These are phyloP conservation scores for Suaeda aralocaspica DNA, from an alignment of 148 eudicot species.

Conservation along the genomic window DNA sequence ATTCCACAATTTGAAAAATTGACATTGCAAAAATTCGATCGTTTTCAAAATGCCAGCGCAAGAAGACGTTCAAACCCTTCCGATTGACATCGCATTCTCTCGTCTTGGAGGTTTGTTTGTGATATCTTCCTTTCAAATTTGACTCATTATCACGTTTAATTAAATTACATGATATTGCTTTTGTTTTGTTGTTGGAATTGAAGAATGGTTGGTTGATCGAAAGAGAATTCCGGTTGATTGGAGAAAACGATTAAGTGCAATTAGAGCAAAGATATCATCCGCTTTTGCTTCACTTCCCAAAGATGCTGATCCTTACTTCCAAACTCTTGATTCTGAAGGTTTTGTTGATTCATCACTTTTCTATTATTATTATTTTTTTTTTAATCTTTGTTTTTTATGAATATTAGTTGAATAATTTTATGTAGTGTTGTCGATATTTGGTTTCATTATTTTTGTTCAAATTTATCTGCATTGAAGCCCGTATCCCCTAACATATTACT, in stretches of 20 bases:
- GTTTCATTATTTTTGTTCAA: no score
- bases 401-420: no score
- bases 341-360: neutral
- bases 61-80: conserved; percentile 74
- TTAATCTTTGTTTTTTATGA: neutral
- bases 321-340: conserved; percentile 77
- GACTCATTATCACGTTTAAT: neutral
- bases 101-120: conserved; percentile 76
- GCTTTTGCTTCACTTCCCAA: conserved; percentile 72
- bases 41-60: conserved; percentile 19
- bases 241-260: conserved; percentile 60
- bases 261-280: conserved; percentile 60
- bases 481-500: no score
- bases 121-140: neutral
- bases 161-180: neutral
- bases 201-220: conserved; percentile 98
- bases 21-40: neutral
- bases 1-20: neutral
- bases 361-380: neutral
- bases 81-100: conserved; percentile 86
- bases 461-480: no score
- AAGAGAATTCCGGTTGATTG: conserved; percentile 86
- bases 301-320: conserved; percentile 76
- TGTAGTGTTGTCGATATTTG: no score
- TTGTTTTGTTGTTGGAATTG: conserved; percentile 23